These are phyloP conservation scores for Neonectria ditissima DNA, from an alignment of 2,329 filamentous ascomycete species.

Conservation along the genomic window DNA sequence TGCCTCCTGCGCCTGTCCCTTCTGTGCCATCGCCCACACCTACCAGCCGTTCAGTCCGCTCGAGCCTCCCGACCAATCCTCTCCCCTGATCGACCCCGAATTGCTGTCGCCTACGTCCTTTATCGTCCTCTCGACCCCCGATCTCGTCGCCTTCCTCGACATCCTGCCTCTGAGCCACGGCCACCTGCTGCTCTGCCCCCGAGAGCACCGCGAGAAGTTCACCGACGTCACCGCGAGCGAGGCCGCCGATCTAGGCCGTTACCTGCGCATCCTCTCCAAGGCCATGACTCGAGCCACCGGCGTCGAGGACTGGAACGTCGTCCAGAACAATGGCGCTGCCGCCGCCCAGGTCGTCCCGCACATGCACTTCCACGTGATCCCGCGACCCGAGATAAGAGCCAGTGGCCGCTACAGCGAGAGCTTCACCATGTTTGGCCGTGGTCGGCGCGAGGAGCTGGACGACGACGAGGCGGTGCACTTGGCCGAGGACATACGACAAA, in stretches of 20 bases:
- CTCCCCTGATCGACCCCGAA: conserved; percentile 45
- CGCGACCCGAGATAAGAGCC: conserved; percentile 75
- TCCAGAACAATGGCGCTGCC: conserved; percentile 93
- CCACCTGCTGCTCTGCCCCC: conserved; percentile 85
- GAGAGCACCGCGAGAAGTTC: conserved; percentile 82
- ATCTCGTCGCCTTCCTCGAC: conserved; percentile 89
- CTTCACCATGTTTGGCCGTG: conserved; percentile 87
- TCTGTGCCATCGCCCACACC: conserved; percentile 68
- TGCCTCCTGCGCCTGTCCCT: conserved; percentile 64
- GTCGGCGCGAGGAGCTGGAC: conserved; percentile 78
- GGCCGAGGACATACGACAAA: conserved; percentile 65
- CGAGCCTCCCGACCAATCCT: conserved; percentile 54
- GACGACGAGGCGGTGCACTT: conserved; percentile 76
- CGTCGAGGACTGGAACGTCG: conserved; percentile 90
- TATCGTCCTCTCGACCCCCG: conserved; percentile 81
- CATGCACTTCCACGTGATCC: conserved; percentile 95
- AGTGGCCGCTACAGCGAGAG: conserved; percentile 68
- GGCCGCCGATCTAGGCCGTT: conserved; percentile 73
- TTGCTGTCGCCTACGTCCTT: conserved; percentile 62
- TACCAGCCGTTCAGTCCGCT: conserved; percentile 62
- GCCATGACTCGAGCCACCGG: conserved; percentile 77
- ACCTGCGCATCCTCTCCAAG: conserved; percentile 78
- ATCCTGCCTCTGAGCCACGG: conserved; percentile 88
- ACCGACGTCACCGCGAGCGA: conserved; percentile 74
- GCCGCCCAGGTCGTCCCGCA: conserved; percentile 94